Conservation (phyloP, 148 eudicot species). For the Camellia japonica region DNA sequence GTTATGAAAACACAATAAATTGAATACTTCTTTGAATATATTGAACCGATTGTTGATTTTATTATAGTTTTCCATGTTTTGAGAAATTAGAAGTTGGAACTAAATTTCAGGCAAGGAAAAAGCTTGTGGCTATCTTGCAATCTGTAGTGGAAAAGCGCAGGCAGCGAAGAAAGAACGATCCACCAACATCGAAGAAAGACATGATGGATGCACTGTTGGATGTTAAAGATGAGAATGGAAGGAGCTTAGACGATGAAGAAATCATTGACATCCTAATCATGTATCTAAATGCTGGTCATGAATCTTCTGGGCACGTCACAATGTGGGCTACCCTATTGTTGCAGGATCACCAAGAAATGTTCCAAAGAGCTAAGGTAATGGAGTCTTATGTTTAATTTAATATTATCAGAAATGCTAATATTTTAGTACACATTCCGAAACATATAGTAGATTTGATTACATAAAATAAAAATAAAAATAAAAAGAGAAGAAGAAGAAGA, state of each 20-base stretch:
- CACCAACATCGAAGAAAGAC: slow-evolving; percentile 44
- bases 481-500: no score
- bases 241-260: slow-evolving; percentile 64
- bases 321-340: slow-evolving; percentile 76
- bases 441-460: no score
- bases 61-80: no score
- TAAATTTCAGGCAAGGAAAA: slow-evolving; percentile 60
- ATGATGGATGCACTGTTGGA: slow-evolving; percentile 79
- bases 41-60: no score
- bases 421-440: no score
- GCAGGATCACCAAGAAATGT: slow-evolving; percentile 59
- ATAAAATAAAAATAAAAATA: no score
- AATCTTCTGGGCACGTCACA: slow-evolving; percentile 80
- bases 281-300: slow-evolving; percentile 93
- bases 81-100: no score
- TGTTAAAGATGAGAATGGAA: slow-evolving; percentile 67
- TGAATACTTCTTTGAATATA: no score
- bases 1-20: background rate
- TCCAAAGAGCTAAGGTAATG: slow-evolving; percentile 68
- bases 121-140: slow-evolving; percentile 56
- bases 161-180: slow-evolving; percentile 29
- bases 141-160: slow-evolving; percentile 47
- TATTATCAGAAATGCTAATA: no score
- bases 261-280: slow-evolving; percentile 69
- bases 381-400: no score